These are phyloP conservation scores for Clitopilus hobsonii DNA, from an alignment of 768 basidiomycete species.

Conservation along the genomic window DNA sequence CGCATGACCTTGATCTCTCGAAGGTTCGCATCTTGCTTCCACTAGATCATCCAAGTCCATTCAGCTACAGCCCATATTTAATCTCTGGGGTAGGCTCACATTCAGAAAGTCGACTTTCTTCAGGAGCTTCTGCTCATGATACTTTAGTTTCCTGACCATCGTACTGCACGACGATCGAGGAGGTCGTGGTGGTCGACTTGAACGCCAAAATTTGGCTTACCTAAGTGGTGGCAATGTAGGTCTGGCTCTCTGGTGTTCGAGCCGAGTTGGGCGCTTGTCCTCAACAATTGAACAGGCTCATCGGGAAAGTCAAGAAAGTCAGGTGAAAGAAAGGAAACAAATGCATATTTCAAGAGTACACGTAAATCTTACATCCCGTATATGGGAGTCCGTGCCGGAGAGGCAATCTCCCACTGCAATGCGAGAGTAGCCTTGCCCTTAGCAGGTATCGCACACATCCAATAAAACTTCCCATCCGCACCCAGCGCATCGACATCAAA, in stretches of 20 bases:
- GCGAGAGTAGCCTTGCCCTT: conserved; percentile 26
- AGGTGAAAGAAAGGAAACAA: no score
- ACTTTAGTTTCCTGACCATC: conserved; percentile 92
- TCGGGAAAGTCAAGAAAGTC: no score
- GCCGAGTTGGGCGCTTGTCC: no score
- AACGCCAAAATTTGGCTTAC: not conserved
- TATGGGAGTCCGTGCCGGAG: conserved; percentile 13
- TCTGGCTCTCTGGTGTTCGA: not conserved
- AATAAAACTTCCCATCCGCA: conserved; percentile 26
- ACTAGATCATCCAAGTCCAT: conserved; percentile 54
- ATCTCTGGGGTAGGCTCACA: conserved; percentile 40
- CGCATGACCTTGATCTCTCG: conserved; percentile 94
- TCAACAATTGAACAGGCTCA: no score
- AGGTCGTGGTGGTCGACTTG: not conserved
- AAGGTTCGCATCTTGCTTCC: conserved; percentile 91
- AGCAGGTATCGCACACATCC: conserved; percentile 25
- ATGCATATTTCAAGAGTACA: no score
- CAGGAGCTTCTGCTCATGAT: conserved; percentile 92
- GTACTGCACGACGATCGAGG: conserved; percentile 2
- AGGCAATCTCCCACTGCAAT: conserved; percentile 31
- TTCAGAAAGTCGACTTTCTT: conserved; percentile 97
- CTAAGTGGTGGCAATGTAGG: not conserved
- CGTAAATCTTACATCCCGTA: not conserved
- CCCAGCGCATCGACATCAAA: conserved; percentile 22
- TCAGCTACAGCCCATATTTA: not conserved